Base-by-base conservation (phyloP, 129 eudicot species). In the Helichrysum umbraculigerum region DNA sequence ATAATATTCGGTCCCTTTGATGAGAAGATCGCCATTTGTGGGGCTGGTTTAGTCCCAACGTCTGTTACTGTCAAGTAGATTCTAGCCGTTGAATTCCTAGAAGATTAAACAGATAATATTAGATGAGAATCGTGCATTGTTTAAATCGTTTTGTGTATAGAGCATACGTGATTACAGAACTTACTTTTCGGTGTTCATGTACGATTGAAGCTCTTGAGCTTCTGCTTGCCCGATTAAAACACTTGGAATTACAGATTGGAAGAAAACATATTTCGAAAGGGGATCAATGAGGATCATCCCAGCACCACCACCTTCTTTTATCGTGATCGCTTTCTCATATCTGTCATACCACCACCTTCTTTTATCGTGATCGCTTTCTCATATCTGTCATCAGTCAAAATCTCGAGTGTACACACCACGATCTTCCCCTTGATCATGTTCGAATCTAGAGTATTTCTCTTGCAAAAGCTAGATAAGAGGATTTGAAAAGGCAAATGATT, bases 1-100 rank as follows among this genome's bases (percentile, higher is more conserved):
- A 85, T 72, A 58, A 78, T 35, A 70, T 87, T 90, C 29, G 96
- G 96, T 51, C 92, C 92, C 85, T 66, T 83, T 5, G 92, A 90
- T 9, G 96, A 85, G 81, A 90, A 87, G 34, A 61, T 70, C 50
- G 92, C 88, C 86, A 90, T 82, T 67, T 65, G 56, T 6, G 90
- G 90, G 29, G 87, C 87, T 64, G 92, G 87, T 77, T 83, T 82
- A 8, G 83, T 81, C 50, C 79, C 68, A 41, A 76, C 21, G 70
- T 74, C 11, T 41, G 92, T 87, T 28, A 68, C 74, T 32, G 96
- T 83, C n/a, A 75, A 68, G 57, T 63, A 79, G 68, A 90, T 90
- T 65, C 83, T 84, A 30, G 90, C 96, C 33, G 78, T 74, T 29
- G 90, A 85, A 32, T 79, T 79, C 85, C 96, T 90, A 76, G 58